phyloP scores from a whole-genome alignment of 2,329 filamentous ascomycete species.

The Phaeosphaeriaceae sp. region DNA sequence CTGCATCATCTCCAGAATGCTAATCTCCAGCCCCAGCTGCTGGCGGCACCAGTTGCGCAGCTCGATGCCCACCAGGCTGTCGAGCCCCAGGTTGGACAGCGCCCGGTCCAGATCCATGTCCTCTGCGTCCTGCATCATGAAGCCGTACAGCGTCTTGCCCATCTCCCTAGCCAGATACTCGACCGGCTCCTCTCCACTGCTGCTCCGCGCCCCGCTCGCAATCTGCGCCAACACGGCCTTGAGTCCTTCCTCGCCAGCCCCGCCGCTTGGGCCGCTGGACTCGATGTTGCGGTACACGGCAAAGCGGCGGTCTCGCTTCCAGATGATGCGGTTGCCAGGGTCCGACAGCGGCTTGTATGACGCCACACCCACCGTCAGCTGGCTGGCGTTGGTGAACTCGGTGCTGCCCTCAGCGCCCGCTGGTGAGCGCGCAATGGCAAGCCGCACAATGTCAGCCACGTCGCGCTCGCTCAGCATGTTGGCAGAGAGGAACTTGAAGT shows the following conservation, averaged over 20 bases:
- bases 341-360: not conserved
- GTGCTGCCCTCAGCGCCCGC: not conserved
- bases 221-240: not conserved
- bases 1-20: too few species aligned
- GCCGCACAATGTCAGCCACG: not conserved
- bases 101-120: slow-evolving; percentile 1
- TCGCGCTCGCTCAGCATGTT: not conserved
- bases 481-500: not conserved
- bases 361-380: not conserved
- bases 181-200: not conserved
- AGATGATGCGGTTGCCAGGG: not conserved
- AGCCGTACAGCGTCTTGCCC: slow-evolving; percentile 1
- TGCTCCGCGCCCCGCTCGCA: too few species aligned
- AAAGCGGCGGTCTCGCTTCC: not conserved
- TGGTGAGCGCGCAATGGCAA: not conserved
- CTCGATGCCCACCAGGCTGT: slow-evolving; percentile 2
- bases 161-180: not conserved
- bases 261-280: too few species aligned
- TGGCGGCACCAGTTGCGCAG: not conserved
- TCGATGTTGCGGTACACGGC: not conserved
- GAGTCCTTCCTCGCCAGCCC: too few species aligned
- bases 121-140: slow-evolving; percentile 1
- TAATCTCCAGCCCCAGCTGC: too few species aligned
- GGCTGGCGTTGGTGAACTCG: not conserved
- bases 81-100: not conserved